phyloP scores from a whole-genome alignment of 2,329 filamentous ascomycete species.

The Neofusicoccum laricinum region DNA sequence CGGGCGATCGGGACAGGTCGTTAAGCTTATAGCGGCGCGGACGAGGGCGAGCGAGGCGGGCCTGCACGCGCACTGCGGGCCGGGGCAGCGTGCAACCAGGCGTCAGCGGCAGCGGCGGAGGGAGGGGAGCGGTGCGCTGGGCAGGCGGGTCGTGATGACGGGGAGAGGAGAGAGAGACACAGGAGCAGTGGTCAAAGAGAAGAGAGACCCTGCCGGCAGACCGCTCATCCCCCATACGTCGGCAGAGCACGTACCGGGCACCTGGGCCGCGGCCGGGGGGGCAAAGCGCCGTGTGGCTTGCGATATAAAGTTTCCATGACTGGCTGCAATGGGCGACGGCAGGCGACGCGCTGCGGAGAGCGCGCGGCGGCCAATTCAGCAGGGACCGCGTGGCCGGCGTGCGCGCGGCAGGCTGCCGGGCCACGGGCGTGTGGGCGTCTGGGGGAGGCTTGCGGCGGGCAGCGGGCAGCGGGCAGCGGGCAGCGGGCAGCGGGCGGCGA shows the following conservation, averaged over 20 bases:
- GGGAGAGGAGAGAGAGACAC: not conserved
- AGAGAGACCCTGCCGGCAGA: not conserved
- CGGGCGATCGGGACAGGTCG: slow-evolving; percentile 5
- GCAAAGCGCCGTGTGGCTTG: slow-evolving; percentile 7
- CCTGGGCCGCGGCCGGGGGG: not conserved
- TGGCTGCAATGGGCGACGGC: not conserved
- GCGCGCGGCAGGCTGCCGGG: too few relatives aligned
- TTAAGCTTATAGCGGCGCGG: slow-evolving; percentile 4
- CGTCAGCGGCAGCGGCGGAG: not conserved
- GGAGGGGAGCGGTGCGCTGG: not conserved
- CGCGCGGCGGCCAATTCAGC: too few relatives aligned
- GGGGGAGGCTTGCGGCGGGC: not conserved
- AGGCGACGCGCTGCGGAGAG: too few relatives aligned
- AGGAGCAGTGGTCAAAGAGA: not conserved
- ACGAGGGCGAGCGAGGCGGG: not conserved
- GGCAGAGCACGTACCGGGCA: slow-evolving; percentile 1
- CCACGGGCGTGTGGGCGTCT: not conserved
- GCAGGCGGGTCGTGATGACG: not conserved
- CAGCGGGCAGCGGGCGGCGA: too few relatives aligned
- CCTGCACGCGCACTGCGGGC: not conserved
- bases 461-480: too few relatives aligned
- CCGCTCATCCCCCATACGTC: slow-evolving; percentile 9
- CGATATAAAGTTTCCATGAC: slow-evolving; percentile 8
- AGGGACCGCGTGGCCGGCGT: too few relatives aligned
- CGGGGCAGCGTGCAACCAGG: not conserved